Conservation (phyloP, 116 monocot species). For the Iris pallida region DNA sequence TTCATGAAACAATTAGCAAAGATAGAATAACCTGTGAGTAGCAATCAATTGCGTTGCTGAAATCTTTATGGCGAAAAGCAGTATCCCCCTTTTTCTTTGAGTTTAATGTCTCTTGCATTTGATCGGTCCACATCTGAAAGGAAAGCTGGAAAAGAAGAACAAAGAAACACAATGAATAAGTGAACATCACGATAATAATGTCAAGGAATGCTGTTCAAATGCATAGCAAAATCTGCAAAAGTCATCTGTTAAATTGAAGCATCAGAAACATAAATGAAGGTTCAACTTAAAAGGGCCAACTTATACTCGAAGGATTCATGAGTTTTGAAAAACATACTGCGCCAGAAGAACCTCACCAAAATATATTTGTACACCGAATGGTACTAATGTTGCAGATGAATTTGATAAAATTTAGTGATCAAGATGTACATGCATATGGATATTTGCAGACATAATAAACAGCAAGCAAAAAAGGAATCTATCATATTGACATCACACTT, state of each 20-base stretch:
- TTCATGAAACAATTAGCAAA: background rate
- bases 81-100: slow-evolving; percentile 85
- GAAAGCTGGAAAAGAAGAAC: slow-evolving; percentile 48
- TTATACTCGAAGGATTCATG: too few species aligned
- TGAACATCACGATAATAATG: background rate
- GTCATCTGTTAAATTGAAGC: background rate
- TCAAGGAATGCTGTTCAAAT: background rate
- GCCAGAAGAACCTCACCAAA: too few species aligned
- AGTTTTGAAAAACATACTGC: too few species aligned
- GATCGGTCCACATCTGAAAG: slow-evolving; percentile 89
- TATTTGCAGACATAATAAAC: too few species aligned
- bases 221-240: background rate
- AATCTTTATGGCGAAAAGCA: slow-evolving; percentile 72
- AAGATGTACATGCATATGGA: too few species aligned
- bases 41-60: slow-evolving; percentile 59
- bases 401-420: too few species aligned
- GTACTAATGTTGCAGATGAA: too few species aligned
- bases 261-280: background rate
- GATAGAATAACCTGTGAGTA: slow-evolving; percentile 50
- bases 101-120: slow-evolving; percentile 85
- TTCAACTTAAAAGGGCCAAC: too few species aligned
- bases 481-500: too few species aligned
- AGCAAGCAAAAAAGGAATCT: too few species aligned
- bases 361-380: too few species aligned
- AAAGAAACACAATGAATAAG: slow-evolving; percentile 9